Evolutionary conservation across 768 basidiomycete genomes (phyloP), one percentile per base, ranked within the genome.

Genomic region (Tricholoma bakamatsutake): DNA sequence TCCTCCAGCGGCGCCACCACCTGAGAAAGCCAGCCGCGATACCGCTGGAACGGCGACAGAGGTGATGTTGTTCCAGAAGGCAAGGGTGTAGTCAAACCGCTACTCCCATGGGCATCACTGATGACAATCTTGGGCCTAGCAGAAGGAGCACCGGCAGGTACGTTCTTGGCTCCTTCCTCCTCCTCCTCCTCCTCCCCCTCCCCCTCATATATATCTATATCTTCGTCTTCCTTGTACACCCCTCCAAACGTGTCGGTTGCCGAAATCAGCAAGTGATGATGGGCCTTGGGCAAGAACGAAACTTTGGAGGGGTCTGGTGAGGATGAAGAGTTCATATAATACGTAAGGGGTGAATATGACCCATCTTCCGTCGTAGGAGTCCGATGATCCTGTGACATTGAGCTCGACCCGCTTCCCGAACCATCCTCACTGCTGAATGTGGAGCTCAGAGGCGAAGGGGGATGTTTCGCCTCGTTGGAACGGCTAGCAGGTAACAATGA

Each of bases 11-110:
- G 82, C 37, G 74, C 72, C 27, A 90, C 79, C 13, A 85, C 75
- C 12, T 73, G 75, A 0, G 81, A 81, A 9, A 87, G 72, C 85
- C 85, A 87, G 9, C 81, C 81, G 2, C 77, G 77, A 62, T 86
- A 85, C 5, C 77, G 76, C 30, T 76, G 78, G 54, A 67, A 73
- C 2, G 79, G 78, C 13, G 79, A 72, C 24, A 69, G 52, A 0
- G 78, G 76, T 13, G 52, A 53, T 31, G n/a, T 73, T 57, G 60
- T 43, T 63, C 66, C 21, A 67, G 28, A 68, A 31, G 24, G n/a
- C 46, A 48, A 48, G 31, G 46, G 30, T 11, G 59, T 74, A 60
- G 54, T 76, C 71, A 13, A 64, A 71, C 1, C 74, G 72, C 12
- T 67, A 46, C 34, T 33, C 6, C 57, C 21, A 12, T 59, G 55